These are phyloP conservation scores for Camelina neglecta DNA, from an alignment of 345 rosid species.

Conservation along the genomic window DNA sequence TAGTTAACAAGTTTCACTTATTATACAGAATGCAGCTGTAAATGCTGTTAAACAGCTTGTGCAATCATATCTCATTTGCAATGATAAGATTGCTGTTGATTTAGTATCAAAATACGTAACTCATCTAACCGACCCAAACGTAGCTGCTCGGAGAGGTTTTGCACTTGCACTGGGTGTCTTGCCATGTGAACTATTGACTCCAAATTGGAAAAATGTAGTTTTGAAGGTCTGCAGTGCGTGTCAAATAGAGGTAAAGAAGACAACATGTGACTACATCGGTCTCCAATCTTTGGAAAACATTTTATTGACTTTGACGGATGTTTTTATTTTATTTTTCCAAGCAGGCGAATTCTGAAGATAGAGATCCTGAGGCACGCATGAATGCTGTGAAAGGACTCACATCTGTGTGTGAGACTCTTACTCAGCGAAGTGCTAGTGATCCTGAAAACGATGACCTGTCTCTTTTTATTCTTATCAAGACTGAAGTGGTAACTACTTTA, in stretches of 20 bases:
- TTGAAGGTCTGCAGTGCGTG: constrained; percentile 70
- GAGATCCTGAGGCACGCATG: constrained; percentile 95
- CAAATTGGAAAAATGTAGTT: constrained; percentile 65
- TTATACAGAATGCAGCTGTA: constrained; percentile 71
- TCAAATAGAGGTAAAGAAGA: constrained; percentile 73
- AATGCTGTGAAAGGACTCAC: constrained; percentile 90
- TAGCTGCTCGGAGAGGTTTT: constrained; percentile 88
- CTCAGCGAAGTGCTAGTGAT: constrained; percentile 46
- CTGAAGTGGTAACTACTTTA: constrained; percentile 76
- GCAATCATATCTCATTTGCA: constrained; percentile 54
- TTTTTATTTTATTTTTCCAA: constrained; percentile 11
- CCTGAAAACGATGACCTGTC: constrained; percentile 52
- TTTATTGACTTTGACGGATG: constrained; percentile 23
- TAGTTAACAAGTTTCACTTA: constrained; percentile 28
- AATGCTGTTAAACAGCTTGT: constrained; percentile 71
- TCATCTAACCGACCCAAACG: constrained; percentile 73
- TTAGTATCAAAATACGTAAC: constrained; percentile 63
- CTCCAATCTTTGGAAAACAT: constrained; percentile 10
- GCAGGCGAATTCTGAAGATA: constrained; percentile 84
- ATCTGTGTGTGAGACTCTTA: constrained; percentile 76
- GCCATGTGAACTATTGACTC: constrained; percentile 69
- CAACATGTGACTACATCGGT: constrained; percentile 19
- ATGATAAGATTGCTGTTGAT: constrained; percentile 43
- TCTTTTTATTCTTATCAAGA: constrained; percentile 64
- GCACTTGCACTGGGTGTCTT: constrained; percentile 87